Percentiles rank a stretch among this genome's conserved stretches.
phyloP scores from a whole-genome alignment of 352 stramenopile species.

The Thraustotheca clavata region DNA sequence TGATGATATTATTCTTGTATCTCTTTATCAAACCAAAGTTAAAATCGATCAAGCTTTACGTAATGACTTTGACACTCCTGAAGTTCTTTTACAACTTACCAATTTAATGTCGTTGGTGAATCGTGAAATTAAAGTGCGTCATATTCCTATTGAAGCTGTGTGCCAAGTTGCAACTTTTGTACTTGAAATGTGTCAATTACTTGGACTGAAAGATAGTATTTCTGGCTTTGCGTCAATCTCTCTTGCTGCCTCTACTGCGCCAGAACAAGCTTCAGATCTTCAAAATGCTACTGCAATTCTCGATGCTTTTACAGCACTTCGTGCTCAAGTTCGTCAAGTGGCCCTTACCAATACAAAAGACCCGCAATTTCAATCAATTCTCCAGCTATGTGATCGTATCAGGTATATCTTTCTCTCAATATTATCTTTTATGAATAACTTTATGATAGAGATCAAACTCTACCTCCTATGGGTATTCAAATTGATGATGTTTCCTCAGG shows the following conservation, averaged over 20 bases:
- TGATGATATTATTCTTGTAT: constrained; percentile 49
- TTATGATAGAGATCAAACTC: constrained; percentile 29
- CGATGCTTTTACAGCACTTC: constrained; percentile 47
- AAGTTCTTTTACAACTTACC: constrained; percentile 49
- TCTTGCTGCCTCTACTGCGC: not conserved
- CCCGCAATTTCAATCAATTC: constrained; percentile 33
- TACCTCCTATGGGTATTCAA: constrained; percentile 48
- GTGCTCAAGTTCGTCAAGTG: constrained; percentile 44
- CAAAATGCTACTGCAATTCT: constrained; percentile 32
- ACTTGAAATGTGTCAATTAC: constrained; percentile 57
- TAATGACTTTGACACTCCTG: constrained; percentile 87
- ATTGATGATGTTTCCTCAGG: constrained; percentile 60
- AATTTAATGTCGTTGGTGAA: constrained; percentile 62
- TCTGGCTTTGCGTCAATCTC: constrained; percentile 42
- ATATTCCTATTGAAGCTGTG: constrained; percentile 45
- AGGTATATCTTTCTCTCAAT: constrained; percentile 23
- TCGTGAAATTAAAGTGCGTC: constrained; percentile 42
- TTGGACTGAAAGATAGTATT: constrained; percentile 48
- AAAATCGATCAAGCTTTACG: constrained; percentile 52
- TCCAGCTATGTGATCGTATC: constrained; percentile 52
- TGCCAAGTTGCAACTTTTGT: constrained; percentile 47
- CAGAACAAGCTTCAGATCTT: not conserved
- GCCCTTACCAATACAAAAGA: constrained; percentile 41
- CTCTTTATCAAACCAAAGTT: constrained; percentile 41
- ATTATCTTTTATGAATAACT: not conserved